Evolutionary conservation across 164 flowering plant species (phyloP).

Genomic region (Umbilicus rupestris): DNA sequence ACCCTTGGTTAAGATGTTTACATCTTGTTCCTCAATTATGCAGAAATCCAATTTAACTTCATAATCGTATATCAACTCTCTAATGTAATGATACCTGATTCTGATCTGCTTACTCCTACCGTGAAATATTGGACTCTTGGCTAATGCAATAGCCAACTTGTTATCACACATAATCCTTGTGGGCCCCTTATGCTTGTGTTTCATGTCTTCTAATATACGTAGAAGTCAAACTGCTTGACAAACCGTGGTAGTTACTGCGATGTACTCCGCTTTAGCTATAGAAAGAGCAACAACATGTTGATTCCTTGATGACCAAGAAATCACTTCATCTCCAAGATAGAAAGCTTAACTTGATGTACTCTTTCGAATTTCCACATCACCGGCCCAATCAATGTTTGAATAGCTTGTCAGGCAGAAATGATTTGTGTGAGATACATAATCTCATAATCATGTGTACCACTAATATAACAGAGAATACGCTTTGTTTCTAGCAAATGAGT

Average conservation of each 20-base stretch:
- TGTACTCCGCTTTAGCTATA: constrained; percentile 12
- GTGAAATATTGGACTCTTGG: constrained; percentile 12
- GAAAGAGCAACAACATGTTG: constrained; percentile 13
- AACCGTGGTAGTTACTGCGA: neutral
- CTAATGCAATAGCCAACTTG: no score
- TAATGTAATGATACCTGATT: constrained; percentile 10
- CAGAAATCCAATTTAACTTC: constrained; percentile 5
- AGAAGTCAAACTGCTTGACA: constrained; percentile 16
- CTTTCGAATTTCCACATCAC: no score
- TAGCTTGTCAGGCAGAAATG: neutral
- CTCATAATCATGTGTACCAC: no score
- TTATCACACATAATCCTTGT: constrained; percentile 2
- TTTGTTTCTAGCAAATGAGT: no score
- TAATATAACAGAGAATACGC: no score
- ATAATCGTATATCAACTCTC: neutral
- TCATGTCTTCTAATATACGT: constrained; percentile 8
- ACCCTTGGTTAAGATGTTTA: constrained; percentile 14
- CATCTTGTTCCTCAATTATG: constrained; percentile 12
- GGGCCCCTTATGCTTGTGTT: neutral
- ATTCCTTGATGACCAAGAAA: constrained; percentile 15
- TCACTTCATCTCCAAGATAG: neutral
- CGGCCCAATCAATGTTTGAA: constrained; percentile 12
- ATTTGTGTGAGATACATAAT: no score
- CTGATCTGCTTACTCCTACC: constrained; percentile 12
- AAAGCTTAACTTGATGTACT: constrained; percentile 15